Conservation (phyloP, 345 rosid species). For the Rubroshorea leprosula region DNA sequence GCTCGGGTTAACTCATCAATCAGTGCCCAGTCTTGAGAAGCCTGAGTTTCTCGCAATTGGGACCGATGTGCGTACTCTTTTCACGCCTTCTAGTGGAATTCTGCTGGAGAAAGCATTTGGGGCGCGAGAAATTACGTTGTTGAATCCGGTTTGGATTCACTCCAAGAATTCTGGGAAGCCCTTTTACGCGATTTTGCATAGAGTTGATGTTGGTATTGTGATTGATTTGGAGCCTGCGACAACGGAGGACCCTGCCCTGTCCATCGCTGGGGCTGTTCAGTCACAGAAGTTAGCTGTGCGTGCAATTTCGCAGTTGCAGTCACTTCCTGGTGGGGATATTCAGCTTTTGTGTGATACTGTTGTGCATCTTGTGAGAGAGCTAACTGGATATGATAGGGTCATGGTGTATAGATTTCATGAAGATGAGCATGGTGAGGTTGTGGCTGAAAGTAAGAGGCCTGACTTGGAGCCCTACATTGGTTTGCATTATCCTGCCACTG, state of each 20-base stretch:
- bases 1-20: conserved; percentile 75
- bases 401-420: conserved; percentile 98
- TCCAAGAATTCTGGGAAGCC: conserved; percentile 79
- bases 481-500: conserved; percentile 94
- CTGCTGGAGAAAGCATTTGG: conserved; percentile 78
- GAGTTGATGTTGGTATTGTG: conserved; percentile 93
- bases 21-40: conserved; percentile 76
- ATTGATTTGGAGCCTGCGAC: conserved; percentile 96
- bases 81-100: conserved; percentile 46
- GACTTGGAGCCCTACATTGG: conserved; percentile 92
- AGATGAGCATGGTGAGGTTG: conserved; percentile 98
- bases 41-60: conserved; percentile 62
- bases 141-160: conserved; percentile 90
- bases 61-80: conserved; percentile 68
- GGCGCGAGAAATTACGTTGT: conserved; percentile 81
- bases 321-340: conserved; percentile 93
- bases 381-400: conserved; percentile 90
- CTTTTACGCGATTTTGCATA: conserved; percentile 81
- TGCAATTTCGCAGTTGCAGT: conserved; percentile 81
- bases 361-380: conserved; percentile 77
- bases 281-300: conserved; percentile 94
- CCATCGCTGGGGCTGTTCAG: conserved; percentile 96
- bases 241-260: conserved; percentile 89
- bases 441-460: conserved; percentile 77
- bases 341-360: conserved; percentile 86